phyloP scores from a whole-genome alignment of 140 eudicot species.

The Stevia rebaudiana region DNA sequence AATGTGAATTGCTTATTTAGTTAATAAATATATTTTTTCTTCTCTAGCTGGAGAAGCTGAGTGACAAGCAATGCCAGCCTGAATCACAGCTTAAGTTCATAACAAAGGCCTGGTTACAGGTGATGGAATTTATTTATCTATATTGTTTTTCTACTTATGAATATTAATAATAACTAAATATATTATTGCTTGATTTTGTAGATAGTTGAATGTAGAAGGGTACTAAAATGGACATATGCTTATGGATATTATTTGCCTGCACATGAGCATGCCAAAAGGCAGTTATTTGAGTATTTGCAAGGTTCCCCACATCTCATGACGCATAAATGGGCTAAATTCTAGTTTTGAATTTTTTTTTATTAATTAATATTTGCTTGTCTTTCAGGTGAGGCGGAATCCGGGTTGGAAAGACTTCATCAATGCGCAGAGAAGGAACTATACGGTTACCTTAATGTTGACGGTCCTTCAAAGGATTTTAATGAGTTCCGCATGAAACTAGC shows the following conservation, averaged over 20 bases:
- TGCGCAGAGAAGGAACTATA: constrained; percentile 96
- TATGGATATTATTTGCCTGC: constrained; percentile 90
- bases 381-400: constrained; percentile 97
- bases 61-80: constrained; percentile 94
- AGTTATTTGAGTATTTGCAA: constrained; percentile 92
- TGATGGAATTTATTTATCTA: constrained; percentile 6
- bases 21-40: not conserved
- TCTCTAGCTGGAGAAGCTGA: constrained; percentile 85
- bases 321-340: not conserved
- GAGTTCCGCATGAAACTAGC: constrained; percentile 93
- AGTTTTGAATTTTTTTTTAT: not conserved
- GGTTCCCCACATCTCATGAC: constrained; percentile 37
- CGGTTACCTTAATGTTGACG: constrained; percentile 53
- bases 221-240: constrained; percentile 93
- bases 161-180: not conserved
- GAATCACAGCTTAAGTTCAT: constrained; percentile 98
- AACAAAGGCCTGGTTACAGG: constrained; percentile 97
- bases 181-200: constrained; percentile 20
- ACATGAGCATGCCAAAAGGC: constrained; percentile 81
- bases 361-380: not conserved
- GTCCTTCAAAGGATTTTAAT: constrained; percentile 78
- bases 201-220: constrained; percentile 99
- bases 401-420: constrained; percentile 92
- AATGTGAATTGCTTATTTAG: not conserved
- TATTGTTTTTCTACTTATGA: not conserved